These are phyloP conservation scores for Suillus subalutaceus DNA, from an alignment of 768 basidiomycete species.

Conservation along the genomic window DNA sequence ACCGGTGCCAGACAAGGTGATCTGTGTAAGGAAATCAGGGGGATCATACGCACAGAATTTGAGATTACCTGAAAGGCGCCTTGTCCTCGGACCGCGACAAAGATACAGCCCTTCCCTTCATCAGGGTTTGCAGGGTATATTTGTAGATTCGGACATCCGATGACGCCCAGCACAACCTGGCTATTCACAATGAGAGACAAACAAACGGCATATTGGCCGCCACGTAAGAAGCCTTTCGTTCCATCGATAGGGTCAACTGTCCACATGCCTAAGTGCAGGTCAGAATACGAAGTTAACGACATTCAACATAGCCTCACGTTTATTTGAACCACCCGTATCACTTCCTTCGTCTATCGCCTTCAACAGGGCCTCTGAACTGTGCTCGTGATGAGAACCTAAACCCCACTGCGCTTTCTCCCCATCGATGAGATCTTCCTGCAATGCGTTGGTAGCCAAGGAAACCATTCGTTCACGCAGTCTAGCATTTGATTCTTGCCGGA, in stretches of 20 bases:
- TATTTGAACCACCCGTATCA: constrained; percentile 67
- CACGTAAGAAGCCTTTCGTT: constrained; percentile 90
- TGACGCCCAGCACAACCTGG: constrained; percentile 78
- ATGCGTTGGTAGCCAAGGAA: constrained; percentile 78
- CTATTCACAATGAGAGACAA: constrained; percentile 81
- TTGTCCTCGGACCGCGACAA: constrained; percentile 84
- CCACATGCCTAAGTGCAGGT: constrained; percentile 68
- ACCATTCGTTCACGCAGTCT: constrained; percentile 68
- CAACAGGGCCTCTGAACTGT: constrained; percentile 63
- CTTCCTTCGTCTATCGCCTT: constrained; percentile 87
- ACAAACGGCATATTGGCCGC: constrained; percentile 93
- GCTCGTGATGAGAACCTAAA: constrained; percentile 60
- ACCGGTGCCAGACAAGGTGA: constrained; percentile 50
- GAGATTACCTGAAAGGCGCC: constrained; percentile 71
- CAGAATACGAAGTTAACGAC: constrained; percentile 1
- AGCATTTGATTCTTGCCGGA: constrained; percentile 52
- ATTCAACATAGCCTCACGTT: constrained; percentile 55
- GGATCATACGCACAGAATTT: not conserved
- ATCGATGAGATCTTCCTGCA: constrained; percentile 51
- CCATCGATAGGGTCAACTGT: constrained; percentile 91
- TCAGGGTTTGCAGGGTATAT: constrained; percentile 53
- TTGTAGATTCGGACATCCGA: constrained; percentile 93
- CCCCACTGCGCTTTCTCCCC: constrained; percentile 74
- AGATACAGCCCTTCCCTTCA: constrained; percentile 75
- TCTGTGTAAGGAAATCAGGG: constrained; percentile 34